Evolutionary conservation across 192 early-diverging fungal genomes (phyloP).

Genomic region (Entrophospora sp.): DNA sequence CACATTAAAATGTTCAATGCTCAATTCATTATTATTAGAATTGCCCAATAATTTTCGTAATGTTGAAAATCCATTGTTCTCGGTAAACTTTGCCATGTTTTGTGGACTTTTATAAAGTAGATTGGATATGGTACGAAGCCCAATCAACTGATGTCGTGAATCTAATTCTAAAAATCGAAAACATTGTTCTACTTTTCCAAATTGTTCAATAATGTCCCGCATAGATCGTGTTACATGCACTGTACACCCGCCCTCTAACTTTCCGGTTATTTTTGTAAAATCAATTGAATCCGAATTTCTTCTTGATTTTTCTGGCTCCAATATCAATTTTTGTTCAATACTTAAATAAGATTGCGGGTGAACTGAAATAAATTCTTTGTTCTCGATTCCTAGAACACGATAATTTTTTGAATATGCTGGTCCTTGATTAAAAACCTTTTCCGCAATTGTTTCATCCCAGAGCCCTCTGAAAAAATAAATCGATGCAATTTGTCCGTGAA

Average conservation of each 20-base stretch:
- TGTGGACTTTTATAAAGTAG: constrained; percentile 32
- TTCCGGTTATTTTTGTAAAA: constrained; percentile 15
- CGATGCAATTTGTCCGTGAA: constrained; percentile 30
- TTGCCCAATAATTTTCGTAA: constrained; percentile 24
- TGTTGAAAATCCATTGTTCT: constrained; percentile 28
- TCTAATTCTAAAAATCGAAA: constrained; percentile 31
- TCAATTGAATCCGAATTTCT: not conserved
- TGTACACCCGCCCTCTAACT: constrained; percentile 27
- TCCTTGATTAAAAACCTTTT: constrained; percentile 31
- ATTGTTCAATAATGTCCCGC: constrained; percentile 26
- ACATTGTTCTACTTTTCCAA: constrained; percentile 28
- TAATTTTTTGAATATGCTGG: constrained; percentile 30
- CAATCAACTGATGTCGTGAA: constrained; percentile 29
- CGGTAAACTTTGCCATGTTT: constrained; percentile 30
- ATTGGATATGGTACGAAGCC: constrained; percentile 32
- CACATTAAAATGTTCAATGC: constrained; percentile 29
- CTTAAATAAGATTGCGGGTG: not conserved
- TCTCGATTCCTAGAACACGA: constrained; percentile 26
- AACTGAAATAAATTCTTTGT: constrained; percentile 21
- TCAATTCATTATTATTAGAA: constrained; percentile 22
- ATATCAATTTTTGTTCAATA: not conserved
- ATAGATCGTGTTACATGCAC: constrained; percentile 31
- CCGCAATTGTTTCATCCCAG: constrained; percentile 32
- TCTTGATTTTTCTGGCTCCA: not conserved
- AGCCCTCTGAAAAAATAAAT: constrained; percentile 32